phyloP scores from a whole-genome alignment of 2,329 filamentous ascomycete genomes.

The Hymenotorrendiella dingleyae region DNA sequence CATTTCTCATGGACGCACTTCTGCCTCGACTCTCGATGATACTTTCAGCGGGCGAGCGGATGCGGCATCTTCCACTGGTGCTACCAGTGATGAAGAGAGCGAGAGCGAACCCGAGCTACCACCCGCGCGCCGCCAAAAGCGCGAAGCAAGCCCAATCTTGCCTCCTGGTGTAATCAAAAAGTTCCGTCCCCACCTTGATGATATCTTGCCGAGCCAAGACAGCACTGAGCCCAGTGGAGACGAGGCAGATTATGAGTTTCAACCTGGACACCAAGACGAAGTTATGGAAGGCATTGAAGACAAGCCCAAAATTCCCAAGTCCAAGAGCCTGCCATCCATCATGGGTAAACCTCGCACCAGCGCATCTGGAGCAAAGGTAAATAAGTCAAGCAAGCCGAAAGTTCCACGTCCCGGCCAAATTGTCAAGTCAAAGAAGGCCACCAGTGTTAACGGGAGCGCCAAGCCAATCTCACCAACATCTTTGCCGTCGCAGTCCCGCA shows the following conservation, averaged over 20 bases:
- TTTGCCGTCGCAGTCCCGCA: conserved; percentile 64
- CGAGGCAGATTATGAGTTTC: conserved; percentile 46
- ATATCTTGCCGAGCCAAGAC: conserved; percentile 50
- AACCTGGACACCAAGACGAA: conserved; percentile 23
- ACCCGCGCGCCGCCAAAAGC: conserved; percentile 52
- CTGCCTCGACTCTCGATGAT: conserved; percentile 88
- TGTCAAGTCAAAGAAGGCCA: conserved; percentile 46
- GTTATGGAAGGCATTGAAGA: conserved; percentile 18
- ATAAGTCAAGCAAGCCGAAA: conserved; percentile 41
- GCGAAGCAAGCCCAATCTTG: conserved; percentile 46
- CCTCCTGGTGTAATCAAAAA: conserved; percentile 39
- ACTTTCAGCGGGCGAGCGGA: conserved; percentile 88
- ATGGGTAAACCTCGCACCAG: conserved; percentile 35
- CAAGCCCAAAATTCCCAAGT: conserved; percentile 36
- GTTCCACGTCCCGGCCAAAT: conserved; percentile 24
- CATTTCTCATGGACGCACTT: conserved; percentile 86
- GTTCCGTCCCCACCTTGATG: conserved; percentile 42
- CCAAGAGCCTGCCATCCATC: conserved; percentile 32
- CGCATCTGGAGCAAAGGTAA: conserved; percentile 36
- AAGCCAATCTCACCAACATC: conserved; percentile 60
- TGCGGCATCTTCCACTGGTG: conserved; percentile 75
- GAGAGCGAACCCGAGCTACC: conserved; percentile 60
- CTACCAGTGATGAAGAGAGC: conserved; percentile 71
- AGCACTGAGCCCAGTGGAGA: conserved; percentile 57
- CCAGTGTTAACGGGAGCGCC: conserved; percentile 29